Evolutionary conservation across 1,139 yeast species (phyloP).

Genomic region (Chernovozyma sophiae-reginae): DNA sequence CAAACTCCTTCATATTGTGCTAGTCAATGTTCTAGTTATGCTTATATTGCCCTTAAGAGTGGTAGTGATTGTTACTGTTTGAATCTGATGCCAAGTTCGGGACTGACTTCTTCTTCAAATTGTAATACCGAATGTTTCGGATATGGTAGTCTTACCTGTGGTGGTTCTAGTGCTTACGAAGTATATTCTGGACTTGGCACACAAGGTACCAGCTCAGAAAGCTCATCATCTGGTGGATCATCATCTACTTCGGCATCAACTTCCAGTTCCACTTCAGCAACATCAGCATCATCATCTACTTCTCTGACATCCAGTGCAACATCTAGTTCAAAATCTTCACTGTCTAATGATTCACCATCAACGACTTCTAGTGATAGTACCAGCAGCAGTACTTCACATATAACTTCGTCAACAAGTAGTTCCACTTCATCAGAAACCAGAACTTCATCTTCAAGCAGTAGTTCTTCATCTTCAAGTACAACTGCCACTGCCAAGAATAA

Average conservation of each 20-base stretch:
- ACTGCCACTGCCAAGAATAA: constrained; percentile 7
- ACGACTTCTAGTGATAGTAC: constrained; percentile 6
- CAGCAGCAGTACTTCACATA: background rate
- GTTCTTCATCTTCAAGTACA: constrained; percentile 5
- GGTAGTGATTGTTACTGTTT: constrained; percentile 71
- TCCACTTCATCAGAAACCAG: constrained; percentile 9
- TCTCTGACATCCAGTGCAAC: constrained; percentile 10
- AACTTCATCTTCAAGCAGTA: constrained; percentile 11
- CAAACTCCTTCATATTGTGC: constrained; percentile 53
- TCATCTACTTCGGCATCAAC: constrained; percentile 4
- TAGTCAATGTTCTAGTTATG: constrained; percentile 39
- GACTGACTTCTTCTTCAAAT: constrained; percentile 13
- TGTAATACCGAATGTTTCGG: constrained; percentile 54
- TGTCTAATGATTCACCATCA: constrained; percentile 12
- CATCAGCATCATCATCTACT: constrained; percentile 5
- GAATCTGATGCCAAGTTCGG: constrained; percentile 41
- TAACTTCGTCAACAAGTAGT: constrained; percentile 6
- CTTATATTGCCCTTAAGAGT: constrained; percentile 55
- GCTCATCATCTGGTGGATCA: constrained; percentile 7
- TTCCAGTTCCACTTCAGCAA: constrained; percentile 7
- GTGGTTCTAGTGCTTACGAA: constrained; percentile 46
- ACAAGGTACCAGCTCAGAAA: constrained; percentile 14
- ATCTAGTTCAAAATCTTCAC: constrained; percentile 6
- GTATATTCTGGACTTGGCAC: constrained; percentile 31
- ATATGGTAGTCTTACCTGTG: constrained; percentile 50